A percentile compares a stretch with the other conserved stretches of the same genome.
Evolutionary conservation across 2,329 filamentous ascomycete species (phyloP).

Genomic region (Allantophomopsis lycopodina): DNA sequence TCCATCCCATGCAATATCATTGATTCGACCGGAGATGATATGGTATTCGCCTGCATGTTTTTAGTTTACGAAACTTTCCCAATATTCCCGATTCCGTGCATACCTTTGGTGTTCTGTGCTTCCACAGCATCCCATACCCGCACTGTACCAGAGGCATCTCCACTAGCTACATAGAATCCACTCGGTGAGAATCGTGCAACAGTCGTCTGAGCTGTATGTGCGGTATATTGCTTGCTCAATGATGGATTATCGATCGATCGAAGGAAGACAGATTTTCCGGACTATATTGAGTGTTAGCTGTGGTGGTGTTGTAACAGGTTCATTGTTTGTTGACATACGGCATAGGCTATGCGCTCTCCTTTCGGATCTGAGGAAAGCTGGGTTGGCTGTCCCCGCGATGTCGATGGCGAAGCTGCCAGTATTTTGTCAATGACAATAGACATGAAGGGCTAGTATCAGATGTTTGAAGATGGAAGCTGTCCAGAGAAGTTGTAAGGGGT

Average conservation of each 20-base stretch:
- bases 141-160: constrained; percentile 73
- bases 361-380: constrained; percentile 80
- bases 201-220: constrained; percentile 78
- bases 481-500: no score
- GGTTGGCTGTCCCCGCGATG: constrained; percentile 74
- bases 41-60: constrained; percentile 57
- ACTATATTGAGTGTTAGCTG: constrained; percentile 32
- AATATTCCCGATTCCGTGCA: no score
- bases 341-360: constrained; percentile 85
- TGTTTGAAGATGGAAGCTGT: no score
- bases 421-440: constrained; percentile 52
- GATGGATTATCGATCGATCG: constrained; percentile 86
- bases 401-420: constrained; percentile 74
- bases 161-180: constrained; percentile 88
- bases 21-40: constrained; percentile 89
- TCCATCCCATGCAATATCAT: constrained; percentile 94
- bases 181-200: constrained; percentile 90
- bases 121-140: constrained; percentile 88
- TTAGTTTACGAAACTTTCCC: not conserved
- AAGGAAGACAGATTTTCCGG: constrained; percentile 92
- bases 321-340: constrained; percentile 39
- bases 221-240: constrained; percentile 77
- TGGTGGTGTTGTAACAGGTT: not conserved
- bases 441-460: constrained; percentile 6
- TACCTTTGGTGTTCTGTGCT: constrained; percentile 67